Evolutionary conservation across 1,284 basidiomycete species (phyloP).

Genomic region (Porogramme epimiltina): DNA sequence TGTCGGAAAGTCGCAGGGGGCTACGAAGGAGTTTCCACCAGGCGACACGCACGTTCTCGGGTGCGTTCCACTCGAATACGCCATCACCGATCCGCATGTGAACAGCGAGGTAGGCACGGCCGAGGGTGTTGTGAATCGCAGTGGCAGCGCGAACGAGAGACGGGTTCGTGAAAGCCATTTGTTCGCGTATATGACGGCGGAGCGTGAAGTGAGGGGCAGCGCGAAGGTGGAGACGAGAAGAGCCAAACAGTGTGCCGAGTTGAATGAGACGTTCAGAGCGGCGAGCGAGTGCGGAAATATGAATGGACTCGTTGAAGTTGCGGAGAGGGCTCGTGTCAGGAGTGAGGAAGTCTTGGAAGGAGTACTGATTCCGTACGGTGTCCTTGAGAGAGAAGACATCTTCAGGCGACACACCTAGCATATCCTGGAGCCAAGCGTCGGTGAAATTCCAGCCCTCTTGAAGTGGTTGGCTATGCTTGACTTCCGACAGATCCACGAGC

Average conservation of each 20-base stretch:
- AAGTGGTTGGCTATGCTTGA: slow-evolving; percentile 41
- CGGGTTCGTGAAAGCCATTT: slow-evolving; percentile 55
- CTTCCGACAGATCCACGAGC: slow-evolving; percentile 54
- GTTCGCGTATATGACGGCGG: slow-evolving; percentile 47
- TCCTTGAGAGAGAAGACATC: slow-evolving; percentile 57
- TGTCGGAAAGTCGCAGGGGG: slow-evolving; percentile 40
- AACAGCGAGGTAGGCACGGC: slow-evolving; percentile 51
- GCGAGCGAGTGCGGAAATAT: slow-evolving; percentile 43
- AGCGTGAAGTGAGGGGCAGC: slow-evolving; percentile 38
- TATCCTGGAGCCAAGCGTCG: slow-evolving; percentile 45
- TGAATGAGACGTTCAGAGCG: slow-evolving; percentile 52
- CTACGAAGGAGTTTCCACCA: slow-evolving; percentile 61
- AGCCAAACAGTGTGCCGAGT: slow-evolving; percentile 70
- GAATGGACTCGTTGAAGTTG: slow-evolving; percentile 45
- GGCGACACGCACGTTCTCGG: slow-evolving; percentile 43
- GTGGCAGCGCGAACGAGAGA: slow-evolving; percentile 43
- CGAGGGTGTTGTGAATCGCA: slow-evolving; percentile 43
- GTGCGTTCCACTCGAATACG: slow-evolving; percentile 48
- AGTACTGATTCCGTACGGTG: slow-evolving; percentile 59
- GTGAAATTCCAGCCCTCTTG: slow-evolving; percentile 51
- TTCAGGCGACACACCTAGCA: slow-evolving; percentile 37
- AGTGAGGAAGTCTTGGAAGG: slow-evolving; percentile 58
- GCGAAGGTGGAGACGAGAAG: slow-evolving; percentile 59
- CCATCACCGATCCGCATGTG: slow-evolving; percentile 74
- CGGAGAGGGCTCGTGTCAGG: slow-evolving; percentile 17